Conservation (phyloP, 108 stramenopile genomes). For the Cyclotella atomus region DNA sequence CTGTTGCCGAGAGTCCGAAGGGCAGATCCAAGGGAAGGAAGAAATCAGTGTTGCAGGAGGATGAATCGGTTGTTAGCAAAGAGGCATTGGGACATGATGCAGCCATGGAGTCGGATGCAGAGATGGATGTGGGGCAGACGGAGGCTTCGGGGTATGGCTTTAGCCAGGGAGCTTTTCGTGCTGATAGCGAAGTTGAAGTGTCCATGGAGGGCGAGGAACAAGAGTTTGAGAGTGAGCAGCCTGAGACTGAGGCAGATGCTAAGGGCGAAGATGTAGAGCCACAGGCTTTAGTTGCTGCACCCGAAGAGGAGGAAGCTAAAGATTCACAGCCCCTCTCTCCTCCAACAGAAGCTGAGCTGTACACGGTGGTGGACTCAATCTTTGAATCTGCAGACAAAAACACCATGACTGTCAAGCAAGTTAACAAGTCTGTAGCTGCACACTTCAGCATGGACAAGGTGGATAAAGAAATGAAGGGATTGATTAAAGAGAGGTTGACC, state of each 20-base stretch:
- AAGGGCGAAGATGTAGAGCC: not conserved
- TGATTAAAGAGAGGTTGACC: slow-evolving; percentile 35
- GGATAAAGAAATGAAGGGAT: slow-evolving; percentile 25
- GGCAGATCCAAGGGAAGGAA: not conserved
- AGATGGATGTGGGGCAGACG: slow-evolving; percentile 1
- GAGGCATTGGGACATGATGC: not conserved
- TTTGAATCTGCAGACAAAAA: slow-evolving; percentile 29
- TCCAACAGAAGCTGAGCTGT: slow-evolving; percentile 17
- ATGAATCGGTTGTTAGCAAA: not conserved
- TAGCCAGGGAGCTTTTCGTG: not conserved
- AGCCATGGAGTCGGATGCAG: slow-evolving; percentile 1
- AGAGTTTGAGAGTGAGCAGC: not conserved
- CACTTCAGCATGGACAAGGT: slow-evolving; percentile 36
- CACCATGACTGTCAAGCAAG: slow-evolving; percentile 45
- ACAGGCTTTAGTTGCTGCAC: not conserved
- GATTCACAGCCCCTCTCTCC: not conserved
- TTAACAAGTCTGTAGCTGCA: slow-evolving; percentile 22
- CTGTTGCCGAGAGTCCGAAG: too few relatives aligned
- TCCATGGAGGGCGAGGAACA: not conserved
- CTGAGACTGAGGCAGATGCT: not conserved
- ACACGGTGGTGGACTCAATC: slow-evolving; percentile 22
- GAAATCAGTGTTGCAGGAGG: slow-evolving; percentile 3
- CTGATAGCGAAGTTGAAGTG: not conserved
- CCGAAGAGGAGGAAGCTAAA: not conserved
- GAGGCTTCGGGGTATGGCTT: slow-evolving; percentile 10